phyloP scores from a whole-genome alignment of 768 basidiomycete species.

The Boletus speciosus region DNA sequence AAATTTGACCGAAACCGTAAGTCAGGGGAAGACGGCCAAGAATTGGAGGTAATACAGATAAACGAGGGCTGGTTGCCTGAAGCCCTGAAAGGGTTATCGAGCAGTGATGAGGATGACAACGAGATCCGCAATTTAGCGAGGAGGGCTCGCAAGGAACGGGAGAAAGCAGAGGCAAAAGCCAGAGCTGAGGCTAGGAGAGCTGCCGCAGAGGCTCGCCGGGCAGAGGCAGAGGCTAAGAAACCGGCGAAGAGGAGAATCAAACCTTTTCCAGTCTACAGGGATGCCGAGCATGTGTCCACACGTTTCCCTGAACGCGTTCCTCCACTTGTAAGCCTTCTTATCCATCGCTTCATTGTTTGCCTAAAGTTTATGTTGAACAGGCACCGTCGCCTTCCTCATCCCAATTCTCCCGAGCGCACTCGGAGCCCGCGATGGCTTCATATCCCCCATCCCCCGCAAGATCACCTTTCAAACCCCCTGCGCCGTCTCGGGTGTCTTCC shows the following conservation, averaged over 20 bases:
- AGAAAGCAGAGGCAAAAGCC: constrained; percentile 19
- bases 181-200: constrained; percentile 18
- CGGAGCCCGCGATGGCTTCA: constrained; percentile 11
- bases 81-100: constrained; percentile 35
- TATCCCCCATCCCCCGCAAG: constrained; percentile 2
- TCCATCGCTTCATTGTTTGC: neutral
- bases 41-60: neutral
- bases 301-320: neutral
- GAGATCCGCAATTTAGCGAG: constrained; percentile 31
- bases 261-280: constrained; percentile 24
- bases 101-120: constrained; percentile 43
- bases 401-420: constrained; percentile 5
- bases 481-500: constrained; percentile 8
- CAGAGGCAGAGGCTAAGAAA: constrained; percentile 11
- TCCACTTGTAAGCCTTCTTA: constrained; percentile 11
- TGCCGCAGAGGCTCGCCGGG: constrained; percentile 14
- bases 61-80: constrained; percentile 31
- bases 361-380: constrained; percentile 7
- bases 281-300: neutral
- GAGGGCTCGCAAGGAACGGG: constrained; percentile 32
- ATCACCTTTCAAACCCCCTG: neutral
- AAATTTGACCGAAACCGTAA: neutral
- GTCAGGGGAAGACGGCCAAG: neutral
- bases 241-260: constrained; percentile 18
- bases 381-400: neutral